Base-by-base conservation (phyloP, 2,329 filamentous ascomycete species). In the Daldinia sp. region DNA sequence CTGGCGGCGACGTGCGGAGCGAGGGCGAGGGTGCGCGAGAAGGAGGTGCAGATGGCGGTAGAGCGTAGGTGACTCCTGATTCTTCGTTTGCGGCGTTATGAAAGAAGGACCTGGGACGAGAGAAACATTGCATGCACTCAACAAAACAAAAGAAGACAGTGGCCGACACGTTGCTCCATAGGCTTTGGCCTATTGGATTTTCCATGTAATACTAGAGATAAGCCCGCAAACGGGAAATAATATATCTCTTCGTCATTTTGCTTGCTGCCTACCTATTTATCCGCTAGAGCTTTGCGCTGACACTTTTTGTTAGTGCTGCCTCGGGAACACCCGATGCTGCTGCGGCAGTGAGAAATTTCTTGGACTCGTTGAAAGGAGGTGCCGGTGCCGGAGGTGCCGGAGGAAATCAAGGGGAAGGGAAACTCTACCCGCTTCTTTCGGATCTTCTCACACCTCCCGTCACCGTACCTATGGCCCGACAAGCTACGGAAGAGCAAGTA, bases 11-110 rank as follows among this genome's bases (percentile, higher is more conserved):
- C 79, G 84, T 97, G 74, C 89, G 94, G 81, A 90, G 97, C 80
- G 96, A 98, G 81, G 96, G 96, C 65, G 90, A 93, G 80, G 90
- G 89, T 74, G 89, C 95, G 72, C 88, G 97, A 83, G 94, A 97
- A 82, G 96, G 95, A 68, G 96, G 97, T 79, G 93, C 93, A 75
- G 96, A 98, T 82, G 96, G 97, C 78, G 97, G 93, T 83, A 90
- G 96, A 98, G 96, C 95, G 96, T 99, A 98, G 95, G 97, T 99
- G 80, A 70, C 63, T 80, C 82, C 79, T 82, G 80, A 70, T 75
- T 72, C 72, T 72, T 74, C 73, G 73, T 72, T 75, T 73, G 70
- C 70, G 75, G 74, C 73, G 74, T 77, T 76, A 7, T 67, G 64
- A 54, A 57, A 56, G 44, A 63, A 67, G 60, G 59, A 42, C 60